Evolutionary conservation across 495 filamentous ascomycete genomes (phyloP), one percentile per base, ranked within the genome.

Genomic region (Talaromyces adpressus): DNA sequence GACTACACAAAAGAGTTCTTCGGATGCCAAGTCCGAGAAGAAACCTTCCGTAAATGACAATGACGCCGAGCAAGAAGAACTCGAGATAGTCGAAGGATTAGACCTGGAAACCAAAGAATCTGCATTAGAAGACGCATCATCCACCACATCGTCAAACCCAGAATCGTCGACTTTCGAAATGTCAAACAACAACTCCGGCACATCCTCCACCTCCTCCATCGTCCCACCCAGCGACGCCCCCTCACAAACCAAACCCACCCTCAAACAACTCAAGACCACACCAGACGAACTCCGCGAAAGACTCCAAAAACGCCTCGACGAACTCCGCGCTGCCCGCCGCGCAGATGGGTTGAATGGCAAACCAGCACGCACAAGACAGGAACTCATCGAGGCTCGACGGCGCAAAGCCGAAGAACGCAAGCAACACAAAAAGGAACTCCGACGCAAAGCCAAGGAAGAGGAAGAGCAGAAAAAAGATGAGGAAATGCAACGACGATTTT

Each of bases 321-420:
- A 85, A 27, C 84, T 98, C 25, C 89, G 92, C 59, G 89, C 89
- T 1, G 82, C 81, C 25, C 87, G 92, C 57, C 93, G 94, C 69
- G 92, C 92, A 23, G 90, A 93, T 66, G 90, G 88, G 14, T 80
- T 84, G 5, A 84, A 96, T 69, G 90, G 90, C 65, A 84, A 87
- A 63, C 89, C 91, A 27, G 87, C 93, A 47, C 84, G 87, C 53
- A 94, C 87, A 62, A 82, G 92, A 57, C 88, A 94, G 75, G 93
- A 97, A 66, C 82, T 98, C 2, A 89, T 98, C 67, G 95, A 97
- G 73, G 81, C 89, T 16, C 85, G 94, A 4, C 85, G 93, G 58
- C 85, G 89, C 70, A 97, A 96, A 76, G 91, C 93, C 71, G 86
- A 90, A 58, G 82, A 90, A 67, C 87, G 92, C 49, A 91, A 90